Evolutionary conservation across 2,329 filamentous ascomycete species (phyloP).

Genomic region (Curvularia sp.): DNA sequence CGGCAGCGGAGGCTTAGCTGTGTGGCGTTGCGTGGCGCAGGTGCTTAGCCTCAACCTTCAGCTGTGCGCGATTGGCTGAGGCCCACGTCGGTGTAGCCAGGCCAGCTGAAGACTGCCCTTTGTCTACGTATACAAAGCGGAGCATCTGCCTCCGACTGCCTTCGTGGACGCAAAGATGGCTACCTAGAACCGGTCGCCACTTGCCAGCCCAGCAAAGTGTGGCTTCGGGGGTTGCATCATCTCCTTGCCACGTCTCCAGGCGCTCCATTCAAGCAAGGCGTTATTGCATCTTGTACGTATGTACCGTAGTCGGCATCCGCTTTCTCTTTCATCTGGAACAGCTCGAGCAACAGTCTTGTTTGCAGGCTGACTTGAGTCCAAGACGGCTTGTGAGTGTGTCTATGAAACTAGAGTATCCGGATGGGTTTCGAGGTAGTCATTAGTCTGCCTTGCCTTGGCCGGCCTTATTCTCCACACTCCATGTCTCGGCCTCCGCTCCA

Average conservation of each 20-base stretch:
- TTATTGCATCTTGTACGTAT: neutral
- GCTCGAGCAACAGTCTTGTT: neutral
- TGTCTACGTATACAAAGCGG: neutral
- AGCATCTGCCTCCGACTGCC: neutral
- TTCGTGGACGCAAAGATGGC: neutral
- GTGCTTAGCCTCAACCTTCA: neutral
- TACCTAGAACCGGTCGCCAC: neutral
- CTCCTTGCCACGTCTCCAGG: neutral
- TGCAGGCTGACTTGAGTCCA: neutral
- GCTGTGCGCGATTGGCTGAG: neutral
- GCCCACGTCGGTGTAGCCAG: no score
- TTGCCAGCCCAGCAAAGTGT: neutral
- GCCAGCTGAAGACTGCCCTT: neutral
- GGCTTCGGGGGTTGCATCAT: neutral
- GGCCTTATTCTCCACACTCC: slow-evolving; percentile 6
- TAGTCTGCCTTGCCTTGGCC: slow-evolving; percentile 15
- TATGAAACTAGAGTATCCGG: neutral
- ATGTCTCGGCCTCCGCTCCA: slow-evolving; percentile 9
- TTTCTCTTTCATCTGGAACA: neutral
- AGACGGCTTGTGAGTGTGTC: neutral
- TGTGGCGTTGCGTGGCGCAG: slow-evolving; percentile 6
- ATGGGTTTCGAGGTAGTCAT: neutral
- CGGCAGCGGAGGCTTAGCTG: neutral
- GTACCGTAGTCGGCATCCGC: neutral
- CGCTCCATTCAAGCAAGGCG: neutral